Base-by-base conservation (phyloP, 345 rosid genomes). In the Raphanus sativus region DNA sequence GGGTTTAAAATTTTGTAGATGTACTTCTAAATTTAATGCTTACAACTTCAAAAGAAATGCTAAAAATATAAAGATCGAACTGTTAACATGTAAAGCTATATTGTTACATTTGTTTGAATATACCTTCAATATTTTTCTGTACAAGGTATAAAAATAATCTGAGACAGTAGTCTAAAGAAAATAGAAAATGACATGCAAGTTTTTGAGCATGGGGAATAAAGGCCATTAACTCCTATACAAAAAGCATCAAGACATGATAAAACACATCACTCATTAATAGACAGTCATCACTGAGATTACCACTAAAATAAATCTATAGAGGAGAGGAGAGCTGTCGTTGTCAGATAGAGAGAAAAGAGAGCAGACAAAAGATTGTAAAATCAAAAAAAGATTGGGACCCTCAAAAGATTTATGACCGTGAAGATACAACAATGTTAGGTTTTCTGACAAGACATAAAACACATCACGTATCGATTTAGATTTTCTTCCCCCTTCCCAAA, bases 361-460 rank as follows among this genome's bases (percentile, higher is more conserved):
- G 45, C 1, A 70, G 75, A 76, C 80, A 69, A 52, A 69, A 24
- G 75, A 63, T 70, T 28, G 48, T 63, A 62, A 70, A 50, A 76
- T 48, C n/a, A 15, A 11, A n/a, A n/a, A 30, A 70, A n/a, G 26
- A 21, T 26, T 80, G 71, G 75, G 80, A 4, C 70, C 80, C 75
- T 36, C 15, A 55, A 70, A 77, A 77, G 80, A 77, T 65, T 28
- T 28, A 48, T 8, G 71, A 64, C 70, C 13, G 71, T 56, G 75
- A 70, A 77, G 65, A 64, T 69, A 70, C 80, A 76, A 70, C 80
- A 76, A 69, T 62, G 26, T 69, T 76, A 69, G 70, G 80, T 62
- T 61, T 48, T 76, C 79, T 69, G 79, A 76, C 80, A 77, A 70
- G 60, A 77, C 80, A 77, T 50, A 9, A 28, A 54, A 76, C 45